Base-by-base conservation (phyloP, 192 early-diverging fungal species). In the Podila horticola region DNA sequence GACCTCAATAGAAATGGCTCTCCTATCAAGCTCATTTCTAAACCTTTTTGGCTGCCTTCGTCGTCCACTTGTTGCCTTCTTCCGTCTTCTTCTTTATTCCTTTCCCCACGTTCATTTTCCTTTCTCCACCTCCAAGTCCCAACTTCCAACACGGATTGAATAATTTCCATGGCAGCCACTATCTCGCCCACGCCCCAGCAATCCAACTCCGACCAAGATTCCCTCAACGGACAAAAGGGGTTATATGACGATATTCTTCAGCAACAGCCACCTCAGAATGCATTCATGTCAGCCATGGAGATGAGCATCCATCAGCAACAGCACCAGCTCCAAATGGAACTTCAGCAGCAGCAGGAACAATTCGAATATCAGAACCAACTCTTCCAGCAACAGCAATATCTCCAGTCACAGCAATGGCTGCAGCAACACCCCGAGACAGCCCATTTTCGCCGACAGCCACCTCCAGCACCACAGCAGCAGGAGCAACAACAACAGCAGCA, bases 351-450 rank as follows among this genome's bases (percentile, higher is more conserved):
- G n/a, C 66, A 64, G 33, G 51, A 65, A 22, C 68, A 76, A 36
- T 30, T 58, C 7, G 65, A 79, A 38, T 60, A 58, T 33, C 64
- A 72, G 28, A 64, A 79, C 13, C 70, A 79, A 57, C 15, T 60
- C 52, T 66, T 69, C 20, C 58, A 70, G 33, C 62, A 76, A 17
- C 60, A 75, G 20, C 74, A 69, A 19, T 74, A 68, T 41, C 64
- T 67, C 13, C 61, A 74, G 26, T 48, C 29, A 4, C 74, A 75
- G n/a, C 62, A 64, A 4, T 69, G 67, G 74, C 74, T 69, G 33
- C 66, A 69, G 30, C 52, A 26, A 26, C 24, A 55, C 52, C 52
- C 52, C 52, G 52, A 55, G 52, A 62, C 61, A 20, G 50, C 60
- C 19, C 19, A 26, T 12, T 52, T 72, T 51, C 51, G 48, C 31